Conservation (phyloP, 2,329 filamentous ascomycete species). For the Drechslerella dactyloides region DNA sequence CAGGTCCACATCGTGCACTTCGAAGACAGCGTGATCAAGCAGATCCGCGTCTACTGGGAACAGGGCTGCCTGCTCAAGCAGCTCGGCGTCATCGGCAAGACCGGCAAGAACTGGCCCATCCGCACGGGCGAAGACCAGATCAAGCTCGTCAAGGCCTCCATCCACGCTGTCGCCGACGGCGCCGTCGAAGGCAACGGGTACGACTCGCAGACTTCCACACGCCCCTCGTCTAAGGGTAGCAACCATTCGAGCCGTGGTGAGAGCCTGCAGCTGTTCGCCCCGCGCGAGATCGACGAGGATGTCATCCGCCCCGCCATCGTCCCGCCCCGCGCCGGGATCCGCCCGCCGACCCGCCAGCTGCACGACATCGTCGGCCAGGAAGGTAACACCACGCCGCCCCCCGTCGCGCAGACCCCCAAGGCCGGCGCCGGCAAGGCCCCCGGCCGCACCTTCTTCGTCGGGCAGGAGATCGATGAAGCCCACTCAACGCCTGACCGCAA, state of each 20-base stretch:
- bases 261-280: conserved; percentile 75
- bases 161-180: conserved; percentile 61
- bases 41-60: conserved; percentile 93
- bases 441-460: conserved; percentile 64
- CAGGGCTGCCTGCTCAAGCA: conserved; percentile 91
- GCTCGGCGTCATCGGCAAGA: conserved; percentile 88
- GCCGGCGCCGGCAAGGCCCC: conserved; percentile 56
- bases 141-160: conserved; percentile 71
- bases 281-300: conserved; percentile 68
- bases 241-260: conserved; percentile 73
- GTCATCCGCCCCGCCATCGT: conserved; percentile 57
- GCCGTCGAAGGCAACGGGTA: background rate
- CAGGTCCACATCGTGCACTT: conserved; percentile 90
- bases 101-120: conserved; percentile 93
- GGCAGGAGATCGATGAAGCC: conserved; percentile 55
- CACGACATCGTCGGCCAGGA: conserved; percentile 72
- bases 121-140: conserved; percentile 83
- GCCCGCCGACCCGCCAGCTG: conserved; percentile 70
- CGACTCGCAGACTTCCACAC: conserved; percentile 37
- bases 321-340: conserved; percentile 63
- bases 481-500: conserved; percentile 56
- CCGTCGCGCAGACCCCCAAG: conserved; percentile 54
- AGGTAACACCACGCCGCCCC: conserved; percentile 6
- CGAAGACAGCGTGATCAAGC: conserved; percentile 78
- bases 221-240: conserved; percentile 49